A percentile compares a stretch with the other conserved stretches of the same genome.
Conservation (phyloP, 768 basidiomycete species). For the Obba rivulosa region DNA sequence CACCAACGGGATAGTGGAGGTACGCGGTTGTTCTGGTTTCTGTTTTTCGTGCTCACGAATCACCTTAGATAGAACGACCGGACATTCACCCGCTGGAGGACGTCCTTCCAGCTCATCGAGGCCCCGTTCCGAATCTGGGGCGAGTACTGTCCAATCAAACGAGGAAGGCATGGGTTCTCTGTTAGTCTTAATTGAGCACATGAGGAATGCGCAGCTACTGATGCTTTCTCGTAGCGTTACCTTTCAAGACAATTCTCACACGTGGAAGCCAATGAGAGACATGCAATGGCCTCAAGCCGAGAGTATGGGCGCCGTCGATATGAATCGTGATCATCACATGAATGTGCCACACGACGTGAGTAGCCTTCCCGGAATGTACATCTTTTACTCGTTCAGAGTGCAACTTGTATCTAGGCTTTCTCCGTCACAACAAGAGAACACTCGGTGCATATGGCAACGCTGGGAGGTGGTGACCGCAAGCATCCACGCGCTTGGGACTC, state of each 20-base stretch:
- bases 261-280: slow-evolving; percentile 17
- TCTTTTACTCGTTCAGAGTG: too few relatives aligned
- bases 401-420: slow-evolving; percentile 10
- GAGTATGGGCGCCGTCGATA: slow-evolving; percentile 14
- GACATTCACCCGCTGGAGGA: not conserved
- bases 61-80: not conserved
- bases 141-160: slow-evolving; percentile 15
- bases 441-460: slow-evolving; percentile 18
- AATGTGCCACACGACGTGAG: slow-evolving; percentile 14
- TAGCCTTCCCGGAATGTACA: not conserved
- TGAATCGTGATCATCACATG: slow-evolving; percentile 12
- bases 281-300: slow-evolving; percentile 17
- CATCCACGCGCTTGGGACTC: slow-evolving; percentile 23
- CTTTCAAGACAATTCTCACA: slow-evolving; percentile 11
- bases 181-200: slow-evolving; percentile 6
- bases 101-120: not conserved
- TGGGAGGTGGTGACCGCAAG: slow-evolving; percentile 20
- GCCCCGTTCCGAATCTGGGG: slow-evolving; percentile 13
- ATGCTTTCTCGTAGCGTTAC: slow-evolving; percentile 3
- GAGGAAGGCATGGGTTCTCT: slow-evolving; percentile 15
- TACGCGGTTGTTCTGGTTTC: slow-evolving; percentile 3
- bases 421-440: slow-evolving; percentile 11
- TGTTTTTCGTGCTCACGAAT: not conserved
- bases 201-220: not conserved
- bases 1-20: slow-evolving; percentile 18